Percentiles rank a stretch among this genome's conserved stretches.
phyloP scores from a whole-genome alignment of 495 filamentous ascomycete genomes.

The Articulospora tetracladia region DNA sequence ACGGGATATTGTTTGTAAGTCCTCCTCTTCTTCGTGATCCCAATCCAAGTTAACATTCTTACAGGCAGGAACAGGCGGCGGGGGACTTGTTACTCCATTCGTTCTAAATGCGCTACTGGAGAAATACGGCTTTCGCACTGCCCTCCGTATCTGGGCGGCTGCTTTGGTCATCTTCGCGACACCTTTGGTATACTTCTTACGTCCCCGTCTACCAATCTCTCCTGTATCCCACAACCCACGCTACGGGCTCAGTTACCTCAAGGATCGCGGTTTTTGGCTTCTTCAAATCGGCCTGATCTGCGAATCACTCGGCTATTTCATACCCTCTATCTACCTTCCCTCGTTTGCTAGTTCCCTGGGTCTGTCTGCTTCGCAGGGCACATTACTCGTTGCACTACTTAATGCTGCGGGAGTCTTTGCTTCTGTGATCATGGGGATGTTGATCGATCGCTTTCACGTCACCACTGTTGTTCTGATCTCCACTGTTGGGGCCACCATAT shows the following conservation, averaged over 20 bases:
- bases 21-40: slow-evolving; percentile 50
- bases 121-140: slow-evolving; percentile 52
- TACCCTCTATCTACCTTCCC: slow-evolving; percentile 63
- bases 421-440: slow-evolving; percentile 51
- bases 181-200: slow-evolving; percentile 54
- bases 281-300: slow-evolving; percentile 54
- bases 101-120: slow-evolving; percentile 16
- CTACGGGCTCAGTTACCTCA: slow-evolving; percentile 43
- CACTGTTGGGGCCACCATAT: slow-evolving; percentile 49
- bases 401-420: slow-evolving; percentile 56
- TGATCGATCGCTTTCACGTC: slow-evolving; percentile 58
- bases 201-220: slow-evolving; percentile 50
- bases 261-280: slow-evolving; percentile 40
- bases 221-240: slow-evolving; percentile 26
- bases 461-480: slow-evolving; percentile 57
- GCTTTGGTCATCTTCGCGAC: slow-evolving; percentile 43
- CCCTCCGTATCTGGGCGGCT: slow-evolving; percentile 48
- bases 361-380: slow-evolving; percentile 17
- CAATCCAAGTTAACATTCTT: slow-evolving; percentile 32
- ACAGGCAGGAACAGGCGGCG: slow-evolving; percentile 28
- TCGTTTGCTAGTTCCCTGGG: slow-evolving; percentile 49
- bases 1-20: slow-evolving; percentile 42
- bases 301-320: slow-evolving; percentile 63
- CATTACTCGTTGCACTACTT: slow-evolving; percentile 51
- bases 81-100: slow-evolving; percentile 20